These are phyloP conservation scores for Phytophthora uliginosa DNA, from an alignment of 352 stramenopile genomes.

Conservation along the genomic window DNA sequence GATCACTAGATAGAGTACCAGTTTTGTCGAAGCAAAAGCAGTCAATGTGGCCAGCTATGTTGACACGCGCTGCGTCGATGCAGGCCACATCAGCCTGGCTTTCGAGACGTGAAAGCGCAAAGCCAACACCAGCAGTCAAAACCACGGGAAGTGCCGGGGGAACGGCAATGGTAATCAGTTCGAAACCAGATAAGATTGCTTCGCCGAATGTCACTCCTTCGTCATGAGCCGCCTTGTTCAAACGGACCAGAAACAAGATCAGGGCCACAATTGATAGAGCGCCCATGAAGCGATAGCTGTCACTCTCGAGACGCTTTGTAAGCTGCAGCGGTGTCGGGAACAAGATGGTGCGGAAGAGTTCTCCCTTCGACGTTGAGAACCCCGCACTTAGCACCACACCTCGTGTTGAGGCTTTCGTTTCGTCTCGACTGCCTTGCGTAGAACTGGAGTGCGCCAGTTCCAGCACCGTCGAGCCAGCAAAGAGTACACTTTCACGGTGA, in stretches of 20 bases:
- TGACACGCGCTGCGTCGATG: slow-evolving; percentile 80
- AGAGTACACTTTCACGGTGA: slow-evolving; percentile 62
- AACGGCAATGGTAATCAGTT: slow-evolving; percentile 75
- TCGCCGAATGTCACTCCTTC: slow-evolving; percentile 35
- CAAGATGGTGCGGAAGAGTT: slow-evolving; percentile 79
- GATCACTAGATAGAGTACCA: slow-evolving; percentile 78
- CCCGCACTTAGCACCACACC: slow-evolving; percentile 73
- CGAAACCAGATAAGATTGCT: slow-evolving; percentile 57
- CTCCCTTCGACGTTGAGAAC: slow-evolving; percentile 77
- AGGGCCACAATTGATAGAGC: slow-evolving; percentile 65
- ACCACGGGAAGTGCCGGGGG: slow-evolving; percentile 72
- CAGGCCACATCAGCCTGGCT: slow-evolving; percentile 64
- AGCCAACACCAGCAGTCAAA: slow-evolving; percentile 70
- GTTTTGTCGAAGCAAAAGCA: slow-evolving; percentile 91
- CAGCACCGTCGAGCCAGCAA: slow-evolving; percentile 68
- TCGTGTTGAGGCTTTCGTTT: slow-evolving; percentile 43
- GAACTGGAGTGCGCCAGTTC: slow-evolving; percentile 39
- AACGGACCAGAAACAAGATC: slow-evolving; percentile 64
- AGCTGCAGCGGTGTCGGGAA: slow-evolving; percentile 70
- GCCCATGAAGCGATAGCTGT: slow-evolving; percentile 79
- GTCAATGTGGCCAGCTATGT: slow-evolving; percentile 73
- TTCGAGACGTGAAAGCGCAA: slow-evolving; percentile 66
- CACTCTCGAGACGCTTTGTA: slow-evolving; percentile 61
- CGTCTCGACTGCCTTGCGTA: slow-evolving; percentile 32
- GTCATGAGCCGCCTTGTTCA: slow-evolving; percentile 47